Conservation (phyloP, 2,329 filamentous ascomycete species). For the Diaporthe longicolla region DNA sequence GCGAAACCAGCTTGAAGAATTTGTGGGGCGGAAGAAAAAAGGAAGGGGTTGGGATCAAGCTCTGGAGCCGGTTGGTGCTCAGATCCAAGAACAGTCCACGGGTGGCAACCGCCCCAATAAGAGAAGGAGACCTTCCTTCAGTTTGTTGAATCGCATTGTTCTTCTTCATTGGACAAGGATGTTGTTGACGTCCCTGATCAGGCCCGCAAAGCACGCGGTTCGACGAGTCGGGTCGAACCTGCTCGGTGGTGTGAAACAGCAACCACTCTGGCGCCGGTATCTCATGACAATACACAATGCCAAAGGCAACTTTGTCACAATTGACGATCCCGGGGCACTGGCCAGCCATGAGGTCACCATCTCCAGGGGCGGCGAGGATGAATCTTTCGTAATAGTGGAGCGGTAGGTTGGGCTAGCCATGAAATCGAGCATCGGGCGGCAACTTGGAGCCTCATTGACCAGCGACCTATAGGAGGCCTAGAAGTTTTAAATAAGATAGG, state of each 20-base stretch:
- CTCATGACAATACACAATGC: neutral
- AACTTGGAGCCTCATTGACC: neutral
- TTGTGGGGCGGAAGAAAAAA: neutral
- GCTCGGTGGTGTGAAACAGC: neutral
- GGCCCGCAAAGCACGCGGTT: neutral
- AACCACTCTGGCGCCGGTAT: neutral
- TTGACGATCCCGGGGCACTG: neutral
- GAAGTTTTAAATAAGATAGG: too few species aligned
- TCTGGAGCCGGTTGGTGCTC: neutral
- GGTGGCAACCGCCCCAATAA: neutral
- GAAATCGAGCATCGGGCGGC: neutral
- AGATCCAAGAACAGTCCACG: neutral
- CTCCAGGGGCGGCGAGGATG: neutral
- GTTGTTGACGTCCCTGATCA: too few species aligned
- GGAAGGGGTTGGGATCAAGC: neutral
- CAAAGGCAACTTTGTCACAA: neutral
- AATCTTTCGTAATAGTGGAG: neutral
- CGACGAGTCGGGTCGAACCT: neutral
- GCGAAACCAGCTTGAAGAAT: too few species aligned
- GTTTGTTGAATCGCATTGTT: neutral
- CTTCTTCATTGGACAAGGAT: neutral
- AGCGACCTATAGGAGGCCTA: neutral
- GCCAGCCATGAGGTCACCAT: neutral
- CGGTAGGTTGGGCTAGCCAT: neutral
- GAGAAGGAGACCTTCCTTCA: neutral